Evolutionary conservation across 163 green algal genomes (phyloP), one percentile per base, ranked within the genome.

Genomic region (Chlamydomonas reinhardtii): DNA sequence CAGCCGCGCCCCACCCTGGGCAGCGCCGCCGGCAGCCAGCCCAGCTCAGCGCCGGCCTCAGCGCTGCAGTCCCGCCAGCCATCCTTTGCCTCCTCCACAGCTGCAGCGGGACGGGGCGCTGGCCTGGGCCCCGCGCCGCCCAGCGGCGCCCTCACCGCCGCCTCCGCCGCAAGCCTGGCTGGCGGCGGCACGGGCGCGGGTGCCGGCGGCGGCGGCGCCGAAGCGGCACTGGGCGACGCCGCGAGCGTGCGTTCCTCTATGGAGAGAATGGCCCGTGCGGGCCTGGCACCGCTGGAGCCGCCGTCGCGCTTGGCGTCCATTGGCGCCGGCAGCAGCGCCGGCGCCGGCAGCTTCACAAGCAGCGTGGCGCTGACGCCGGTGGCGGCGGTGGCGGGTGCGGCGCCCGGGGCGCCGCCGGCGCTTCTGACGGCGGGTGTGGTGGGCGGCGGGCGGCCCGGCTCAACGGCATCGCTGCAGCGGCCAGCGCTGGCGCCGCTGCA

Each of bases 401-500:
- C 14, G 48, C 48, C 48, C 9, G 48, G 48, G 6, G 48, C 48
- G 48, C 6, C 48, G 11, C 48, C 48, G 48, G 48, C 48, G 11
- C 48, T 56, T 9, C 48, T 56, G 12, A 56, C 48, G 11, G 48
- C 48, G 48, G 48, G 48, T 14, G 48, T 2, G 48, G 14, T 19
- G 48, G 48, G 48, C 48, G 48, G 48, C 48, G 48, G 48, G 48
- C 48, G 48, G 48, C 0, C 61, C 37, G 62, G 24, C 64, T 16
- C 59, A 8, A 22, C 59, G 24, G 59, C 59, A 1, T 27, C 59
- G 17, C 3, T 65, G 22, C 22, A 65, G 20, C 59, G 59, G 59
- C 59, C 59, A 22, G 62, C 62, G 16, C 34, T 83, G 76, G 37
- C 76, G 35, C 76, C 76, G 25, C 76, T 83, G 61, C 76, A 83